phyloP scores from a whole-genome alignment of 352 stramenopile species.

The Phytopythium chamaehyphon region DNA sequence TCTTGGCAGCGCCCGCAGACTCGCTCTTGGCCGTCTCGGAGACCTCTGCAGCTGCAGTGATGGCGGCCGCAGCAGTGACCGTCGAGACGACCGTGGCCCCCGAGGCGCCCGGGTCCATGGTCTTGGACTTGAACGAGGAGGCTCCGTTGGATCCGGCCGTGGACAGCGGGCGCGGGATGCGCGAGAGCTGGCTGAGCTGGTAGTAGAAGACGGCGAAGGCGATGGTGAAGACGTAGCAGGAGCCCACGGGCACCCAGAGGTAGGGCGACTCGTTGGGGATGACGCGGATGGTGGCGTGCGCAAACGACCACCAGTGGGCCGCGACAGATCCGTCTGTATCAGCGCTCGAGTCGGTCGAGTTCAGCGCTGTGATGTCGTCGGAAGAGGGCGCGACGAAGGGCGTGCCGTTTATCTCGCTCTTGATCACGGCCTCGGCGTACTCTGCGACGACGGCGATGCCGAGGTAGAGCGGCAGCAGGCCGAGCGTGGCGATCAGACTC shows the following conservation, averaged over 20 bases:
- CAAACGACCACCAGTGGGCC: slow-evolving; percentile 74
- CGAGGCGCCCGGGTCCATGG: slow-evolving; percentile 4
- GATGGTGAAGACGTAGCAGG: slow-evolving; percentile 71
- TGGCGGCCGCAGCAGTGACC: slow-evolving; percentile 6
- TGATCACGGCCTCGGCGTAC: slow-evolving; percentile 7
- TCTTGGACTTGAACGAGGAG: slow-evolving; percentile 4
- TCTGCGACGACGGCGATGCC: slow-evolving; percentile 36
- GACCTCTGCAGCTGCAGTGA: background rate
- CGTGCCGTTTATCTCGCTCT: slow-evolving; percentile 5
- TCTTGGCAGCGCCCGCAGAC: background rate
- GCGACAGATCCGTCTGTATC: slow-evolving; percentile 6
- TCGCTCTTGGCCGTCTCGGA: background rate
- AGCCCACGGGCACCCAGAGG: slow-evolving; percentile 71
- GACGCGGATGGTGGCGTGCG: slow-evolving; percentile 73
- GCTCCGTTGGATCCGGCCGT: background rate
- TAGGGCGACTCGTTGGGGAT: slow-evolving; percentile 75
- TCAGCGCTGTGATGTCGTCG: background rate
- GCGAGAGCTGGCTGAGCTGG: slow-evolving; percentile 55
- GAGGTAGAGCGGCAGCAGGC: slow-evolving; percentile 74
- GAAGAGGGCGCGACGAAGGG: slow-evolving; percentile 4
- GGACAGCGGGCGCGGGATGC: slow-evolving; percentile 36
- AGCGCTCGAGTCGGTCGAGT: background rate
- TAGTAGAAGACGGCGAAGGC: slow-evolving; percentile 73
- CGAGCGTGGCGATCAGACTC: slow-evolving; percentile 56
- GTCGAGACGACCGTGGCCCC: slow-evolving; percentile 6